These are phyloP conservation scores for Suaeda aralocaspica DNA, from an alignment of 148 eudicot species.

Conservation along the genomic window DNA sequence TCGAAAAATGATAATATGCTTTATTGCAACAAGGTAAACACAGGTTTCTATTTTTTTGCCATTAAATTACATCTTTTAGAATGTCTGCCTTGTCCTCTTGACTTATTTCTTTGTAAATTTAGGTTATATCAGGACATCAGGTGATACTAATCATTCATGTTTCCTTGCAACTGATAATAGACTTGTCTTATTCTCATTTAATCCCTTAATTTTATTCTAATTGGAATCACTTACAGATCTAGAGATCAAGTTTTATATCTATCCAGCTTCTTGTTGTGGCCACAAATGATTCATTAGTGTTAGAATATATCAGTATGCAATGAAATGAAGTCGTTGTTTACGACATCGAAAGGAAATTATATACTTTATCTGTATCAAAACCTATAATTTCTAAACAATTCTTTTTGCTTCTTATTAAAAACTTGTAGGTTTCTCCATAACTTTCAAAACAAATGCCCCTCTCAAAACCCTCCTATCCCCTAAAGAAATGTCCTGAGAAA, in stretches of 20 bases:
- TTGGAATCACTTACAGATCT: background rate
- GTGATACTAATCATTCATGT: background rate
- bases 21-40: conserved; percentile 65
- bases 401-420: background rate
- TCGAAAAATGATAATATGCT: conserved; percentile 57
- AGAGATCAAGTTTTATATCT: background rate
- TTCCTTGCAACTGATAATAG: background rate
- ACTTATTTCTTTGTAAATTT: background rate
- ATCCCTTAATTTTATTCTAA: background rate
- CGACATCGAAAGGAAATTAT: background rate
- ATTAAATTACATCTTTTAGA: background rate
- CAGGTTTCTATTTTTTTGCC: background rate
- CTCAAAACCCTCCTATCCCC: background rate
- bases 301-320: background rate
- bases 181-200: background rate
- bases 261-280: background rate
- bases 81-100: background rate
- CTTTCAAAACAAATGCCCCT: background rate
- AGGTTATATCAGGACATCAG: background rate
- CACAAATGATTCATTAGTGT: background rate
- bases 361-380: background rate
- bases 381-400: background rate
- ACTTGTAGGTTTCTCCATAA: background rate
- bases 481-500: background rate
- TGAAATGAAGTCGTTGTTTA: background rate